phyloP scores from a whole-genome alignment of 164 flowering plant species.

The Stephania japonica region DNA sequence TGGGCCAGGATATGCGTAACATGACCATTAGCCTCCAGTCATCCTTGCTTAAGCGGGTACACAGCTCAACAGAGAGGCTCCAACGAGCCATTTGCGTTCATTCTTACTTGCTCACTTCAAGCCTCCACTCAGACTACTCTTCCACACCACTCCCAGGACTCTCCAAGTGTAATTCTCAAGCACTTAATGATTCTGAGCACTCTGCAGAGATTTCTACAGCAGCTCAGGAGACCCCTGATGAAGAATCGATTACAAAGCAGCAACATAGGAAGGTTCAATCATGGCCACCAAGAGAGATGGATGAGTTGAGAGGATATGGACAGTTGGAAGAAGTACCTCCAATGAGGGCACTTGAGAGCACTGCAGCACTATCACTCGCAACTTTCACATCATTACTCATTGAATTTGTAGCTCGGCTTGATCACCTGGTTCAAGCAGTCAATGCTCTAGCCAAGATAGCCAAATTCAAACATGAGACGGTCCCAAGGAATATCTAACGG shows the following conservation, averaged over 20 bases:
- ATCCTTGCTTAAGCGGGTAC: conserved; percentile 39
- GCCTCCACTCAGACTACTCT: conserved; percentile 23
- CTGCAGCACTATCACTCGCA: conserved; percentile 50
- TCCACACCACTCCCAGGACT: conserved; percentile 31
- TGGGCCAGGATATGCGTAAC: conserved; percentile 60
- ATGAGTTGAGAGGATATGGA: conserved; percentile 17
- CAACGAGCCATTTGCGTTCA: conserved; percentile 62
- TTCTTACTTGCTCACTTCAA: conserved; percentile 51
- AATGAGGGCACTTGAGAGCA: conserved; percentile 42
- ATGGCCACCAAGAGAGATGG: conserved; percentile 35
- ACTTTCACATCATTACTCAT: conserved; percentile 58
- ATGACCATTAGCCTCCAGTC: conserved; percentile 44
- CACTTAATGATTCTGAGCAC: background rate
- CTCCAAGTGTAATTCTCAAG: background rate
- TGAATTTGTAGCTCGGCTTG: conserved; percentile 58
- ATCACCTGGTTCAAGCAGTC: conserved; percentile 60
- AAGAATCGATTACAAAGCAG: conserved; percentile 26
- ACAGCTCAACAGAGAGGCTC: conserved; percentile 55
- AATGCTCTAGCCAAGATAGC: conserved; percentile 49
- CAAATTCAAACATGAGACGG: conserved; percentile 31
- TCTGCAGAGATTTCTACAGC: background rate
- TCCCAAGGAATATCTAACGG: background rate
- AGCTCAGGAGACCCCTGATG: conserved; percentile 15
- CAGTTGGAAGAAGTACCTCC: conserved; percentile 16
- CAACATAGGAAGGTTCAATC: conserved; percentile 26